A percentile compares a stretch with the other conserved stretches of the same genome.
Conservation (phyloP, 2,329 filamentous ascomycete species). For the Westerdykella sp. region DNA sequence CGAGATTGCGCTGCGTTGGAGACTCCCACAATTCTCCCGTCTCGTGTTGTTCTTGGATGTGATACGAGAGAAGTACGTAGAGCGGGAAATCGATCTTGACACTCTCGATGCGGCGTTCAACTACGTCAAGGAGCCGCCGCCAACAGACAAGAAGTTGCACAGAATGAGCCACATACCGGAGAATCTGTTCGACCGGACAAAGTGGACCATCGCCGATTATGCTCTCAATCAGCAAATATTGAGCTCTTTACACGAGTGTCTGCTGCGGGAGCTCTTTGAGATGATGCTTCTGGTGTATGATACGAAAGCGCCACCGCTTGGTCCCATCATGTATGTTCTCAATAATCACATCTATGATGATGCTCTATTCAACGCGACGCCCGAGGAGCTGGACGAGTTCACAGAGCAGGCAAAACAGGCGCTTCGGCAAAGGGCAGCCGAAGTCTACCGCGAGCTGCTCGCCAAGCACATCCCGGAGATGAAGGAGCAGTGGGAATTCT, state of each 20-base stretch:
- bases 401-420: conserved; percentile 64
- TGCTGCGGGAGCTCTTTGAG: conserved; percentile 82
- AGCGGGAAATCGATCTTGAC: conserved; percentile 73
- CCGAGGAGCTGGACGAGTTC: conserved; percentile 67
- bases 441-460: conserved; percentile 74
- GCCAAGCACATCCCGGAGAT: conserved; percentile 73
- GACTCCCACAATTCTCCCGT: conserved; percentile 75
- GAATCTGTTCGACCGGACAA: conserved; percentile 44
- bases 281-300: conserved; percentile 86
- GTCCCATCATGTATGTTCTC: conserved; percentile 71
- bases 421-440: conserved; percentile 65
- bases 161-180: conserved; percentile 43
- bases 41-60: conserved; percentile 80
- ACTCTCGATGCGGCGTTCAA: conserved; percentile 80
- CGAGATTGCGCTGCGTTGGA: conserved; percentile 82
- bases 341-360: conserved; percentile 78
- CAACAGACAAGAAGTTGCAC: conserved; percentile 56
- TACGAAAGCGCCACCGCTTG: conserved; percentile 74
- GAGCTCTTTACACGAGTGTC: conserved; percentile 66
- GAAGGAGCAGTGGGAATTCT: conserved; percentile 82
- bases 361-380: conserved; percentile 63
- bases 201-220: conserved; percentile 47
- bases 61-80: conserved; percentile 73
- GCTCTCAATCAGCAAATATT: conserved; percentile 67
- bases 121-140: conserved; percentile 66